Conservation (phyloP, 768 basidiomycete genomes). For the Collybia sordida region DNA sequence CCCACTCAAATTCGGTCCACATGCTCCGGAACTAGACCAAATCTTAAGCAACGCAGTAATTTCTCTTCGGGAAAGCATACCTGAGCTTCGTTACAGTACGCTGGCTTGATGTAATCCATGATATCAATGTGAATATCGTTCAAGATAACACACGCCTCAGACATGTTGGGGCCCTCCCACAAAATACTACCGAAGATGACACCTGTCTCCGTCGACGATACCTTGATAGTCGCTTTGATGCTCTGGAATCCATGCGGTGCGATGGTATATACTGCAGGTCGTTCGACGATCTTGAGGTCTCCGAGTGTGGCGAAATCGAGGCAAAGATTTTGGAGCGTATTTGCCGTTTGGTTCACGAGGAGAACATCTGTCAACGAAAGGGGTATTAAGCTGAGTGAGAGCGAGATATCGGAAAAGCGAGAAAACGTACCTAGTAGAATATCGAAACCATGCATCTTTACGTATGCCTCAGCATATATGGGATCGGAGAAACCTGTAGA, state of each 20-base stretch:
- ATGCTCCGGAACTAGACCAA: slow-evolving; percentile 81
- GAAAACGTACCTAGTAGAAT: slow-evolving; percentile 74
- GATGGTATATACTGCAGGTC: slow-evolving; percentile 91
- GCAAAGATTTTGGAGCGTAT: slow-evolving; percentile 95
- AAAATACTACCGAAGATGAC: slow-evolving; percentile 98
- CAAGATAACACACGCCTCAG: slow-evolving; percentile 89
- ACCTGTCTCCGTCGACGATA: slow-evolving; percentile 97
- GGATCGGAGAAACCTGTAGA: slow-evolving; percentile 90
- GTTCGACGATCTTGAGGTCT: slow-evolving; percentile 94
- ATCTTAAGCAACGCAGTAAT: slow-evolving; percentile 1
- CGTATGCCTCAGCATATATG: slow-evolving; percentile 96
- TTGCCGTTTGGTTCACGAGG: slow-evolving; percentile 92
- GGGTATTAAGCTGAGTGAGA: not conserved
- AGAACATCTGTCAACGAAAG: slow-evolving; percentile 67
- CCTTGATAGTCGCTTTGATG: slow-evolving; percentile 98
- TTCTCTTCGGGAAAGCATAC: no score
- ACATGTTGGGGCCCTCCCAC: slow-evolving; percentile 88
- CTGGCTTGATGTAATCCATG: slow-evolving; percentile 97
- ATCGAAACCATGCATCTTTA: slow-evolving; percentile 97
- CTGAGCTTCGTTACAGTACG: slow-evolving; percentile 93
- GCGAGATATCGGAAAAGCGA: not conserved
- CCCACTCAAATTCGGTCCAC: slow-evolving; percentile 99
- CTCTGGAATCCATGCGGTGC: slow-evolving; percentile 98
- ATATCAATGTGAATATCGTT: slow-evolving; percentile 99
- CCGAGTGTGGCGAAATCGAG: slow-evolving; percentile 97